These are phyloP conservation scores for Dactylellina sp. DNA, from an alignment of 2,329 filamentous ascomycete genomes.

Conservation along the genomic window DNA sequence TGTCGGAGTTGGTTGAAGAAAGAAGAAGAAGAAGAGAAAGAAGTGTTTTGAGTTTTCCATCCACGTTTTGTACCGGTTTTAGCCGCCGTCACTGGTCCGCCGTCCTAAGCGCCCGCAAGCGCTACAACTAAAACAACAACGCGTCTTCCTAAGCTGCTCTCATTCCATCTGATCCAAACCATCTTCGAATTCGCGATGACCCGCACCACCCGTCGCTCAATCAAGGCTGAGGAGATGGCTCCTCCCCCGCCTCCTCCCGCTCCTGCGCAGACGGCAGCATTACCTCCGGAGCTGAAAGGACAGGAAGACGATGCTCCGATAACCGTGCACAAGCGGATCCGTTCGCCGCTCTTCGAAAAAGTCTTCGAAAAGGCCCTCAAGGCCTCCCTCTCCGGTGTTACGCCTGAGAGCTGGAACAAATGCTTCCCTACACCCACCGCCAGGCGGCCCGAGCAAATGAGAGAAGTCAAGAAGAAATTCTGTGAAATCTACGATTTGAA, in stretches of 20 bases:
- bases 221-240: constrained; percentile 44
- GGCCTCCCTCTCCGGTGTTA: constrained; percentile 41
- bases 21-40: constrained; percentile 26
- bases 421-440: constrained; percentile 46
- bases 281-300: neutral
- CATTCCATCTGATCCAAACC: neutral
- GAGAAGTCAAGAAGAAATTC: constrained; percentile 38
- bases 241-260: constrained; percentile 4
- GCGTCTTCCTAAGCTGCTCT: constrained; percentile 28
- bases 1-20: constrained; percentile 51
- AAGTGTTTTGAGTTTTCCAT: constrained; percentile 9
- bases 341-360: constrained; percentile 44
- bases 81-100: constrained; percentile 4
- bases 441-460: constrained; percentile 41
- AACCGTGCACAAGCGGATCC: constrained; percentile 45
- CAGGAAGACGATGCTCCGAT: constrained; percentile 18
- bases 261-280: neutral
- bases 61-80: neutral
- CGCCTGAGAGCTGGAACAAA: constrained; percentile 50
- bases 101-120: constrained; percentile 20
- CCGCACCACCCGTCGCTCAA: constrained; percentile 43
- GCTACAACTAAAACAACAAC: constrained; percentile 24
- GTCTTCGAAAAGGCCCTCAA: constrained; percentile 51
- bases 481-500: constrained; percentile 51
- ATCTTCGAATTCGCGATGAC: constrained; percentile 30